Percentiles rank a stretch among this genome's conserved stretches.
Conservation (phyloP, 2,329 filamentous ascomycete genomes). For the Pyricularia grisea region DNA sequence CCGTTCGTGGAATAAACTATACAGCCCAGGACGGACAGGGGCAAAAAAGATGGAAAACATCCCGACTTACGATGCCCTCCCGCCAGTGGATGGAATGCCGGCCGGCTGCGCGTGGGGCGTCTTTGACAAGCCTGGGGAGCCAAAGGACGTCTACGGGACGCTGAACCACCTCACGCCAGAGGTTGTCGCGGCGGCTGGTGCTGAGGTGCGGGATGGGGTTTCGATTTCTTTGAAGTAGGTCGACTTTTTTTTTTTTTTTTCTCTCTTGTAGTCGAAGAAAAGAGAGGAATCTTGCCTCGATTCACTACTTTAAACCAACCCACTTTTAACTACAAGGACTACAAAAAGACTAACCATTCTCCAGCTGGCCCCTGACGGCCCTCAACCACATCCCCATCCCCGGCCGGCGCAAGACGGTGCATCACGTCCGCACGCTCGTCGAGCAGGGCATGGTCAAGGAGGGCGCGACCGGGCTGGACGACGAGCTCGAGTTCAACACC, state of each 20-base stretch:
- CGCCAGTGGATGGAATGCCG: background rate
- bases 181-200: conserved; percentile 6
- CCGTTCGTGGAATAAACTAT: too few species aligned
- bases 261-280: background rate
- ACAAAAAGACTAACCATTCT: background rate
- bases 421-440: conserved; percentile 2
- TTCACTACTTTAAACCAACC: too few species aligned
- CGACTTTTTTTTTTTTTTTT: background rate
- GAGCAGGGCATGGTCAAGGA: conserved; percentile 8
- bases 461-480: conserved; percentile 17
- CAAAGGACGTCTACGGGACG: conserved; percentile 27
- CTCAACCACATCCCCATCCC: background rate
- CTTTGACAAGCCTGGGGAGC: conserved; percentile 23
- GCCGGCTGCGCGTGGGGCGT: conserved; percentile 32
- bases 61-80: background rate
- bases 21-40: too few species aligned
- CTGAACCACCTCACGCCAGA: conserved; percentile 15
- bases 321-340: background rate
- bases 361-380: background rate
- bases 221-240: background rate
- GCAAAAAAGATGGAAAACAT: background rate
- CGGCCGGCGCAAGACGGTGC: background rate
- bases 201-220: background rate
- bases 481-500: conserved; percentile 35
- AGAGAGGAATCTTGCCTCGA: too few species aligned